phyloP scores from a whole-genome alignment of 805 yeast genomes.

The Starmerella tilneyi region DNA sequence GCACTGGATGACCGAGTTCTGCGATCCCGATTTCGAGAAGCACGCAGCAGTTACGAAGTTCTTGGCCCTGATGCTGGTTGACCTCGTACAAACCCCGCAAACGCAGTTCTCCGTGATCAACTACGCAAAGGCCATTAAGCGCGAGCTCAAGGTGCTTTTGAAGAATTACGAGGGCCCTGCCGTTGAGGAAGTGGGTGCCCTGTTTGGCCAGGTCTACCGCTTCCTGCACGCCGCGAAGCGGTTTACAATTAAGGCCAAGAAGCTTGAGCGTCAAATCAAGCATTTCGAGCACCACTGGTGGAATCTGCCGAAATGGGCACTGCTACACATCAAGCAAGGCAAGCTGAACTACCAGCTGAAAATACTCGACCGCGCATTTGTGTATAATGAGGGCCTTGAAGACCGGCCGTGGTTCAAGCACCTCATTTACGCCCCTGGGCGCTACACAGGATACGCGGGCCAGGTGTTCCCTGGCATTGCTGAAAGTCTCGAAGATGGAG shows the following conservation, averaged over 20 bases:
- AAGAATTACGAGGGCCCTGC: conserved; percentile 23
- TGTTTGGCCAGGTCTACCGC: conserved; percentile 20
- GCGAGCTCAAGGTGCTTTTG: conserved; percentile 34
- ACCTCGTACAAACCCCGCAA: conserved; percentile 42
- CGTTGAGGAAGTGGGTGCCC: conserved; percentile 15
- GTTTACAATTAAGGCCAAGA: conserved; percentile 45
- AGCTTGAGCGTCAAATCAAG: conserved; percentile 55
- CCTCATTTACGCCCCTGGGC: conserved; percentile 47
- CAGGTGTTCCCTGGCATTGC: conserved; percentile 46
- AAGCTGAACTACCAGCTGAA: conserved; percentile 35
- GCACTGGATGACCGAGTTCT: conserved; percentile 56
- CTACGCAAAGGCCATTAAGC: conserved; percentile 35
- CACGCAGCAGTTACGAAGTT: conserved; percentile 50
- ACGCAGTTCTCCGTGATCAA: conserved; percentile 36
- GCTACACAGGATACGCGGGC: conserved; percentile 53
- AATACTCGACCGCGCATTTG: conserved; percentile 39
- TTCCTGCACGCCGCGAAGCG: conserved; percentile 30
- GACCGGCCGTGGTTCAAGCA: conserved; percentile 51
- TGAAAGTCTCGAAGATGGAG: conserved; percentile 45
- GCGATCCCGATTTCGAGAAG: conserved; percentile 51
- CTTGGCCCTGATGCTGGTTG: conserved; percentile 42
- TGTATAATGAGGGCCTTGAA: conserved; percentile 41
- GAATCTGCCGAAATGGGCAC: conserved; percentile 34
- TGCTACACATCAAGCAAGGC: conserved; percentile 28
- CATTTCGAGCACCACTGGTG: conserved; percentile 31